A percentile compares a stretch with the other conserved stretches of the same genome.
phyloP scores from a whole-genome alignment of 2,329 filamentous ascomycete species.

The Cordyceps tenuipes region DNA sequence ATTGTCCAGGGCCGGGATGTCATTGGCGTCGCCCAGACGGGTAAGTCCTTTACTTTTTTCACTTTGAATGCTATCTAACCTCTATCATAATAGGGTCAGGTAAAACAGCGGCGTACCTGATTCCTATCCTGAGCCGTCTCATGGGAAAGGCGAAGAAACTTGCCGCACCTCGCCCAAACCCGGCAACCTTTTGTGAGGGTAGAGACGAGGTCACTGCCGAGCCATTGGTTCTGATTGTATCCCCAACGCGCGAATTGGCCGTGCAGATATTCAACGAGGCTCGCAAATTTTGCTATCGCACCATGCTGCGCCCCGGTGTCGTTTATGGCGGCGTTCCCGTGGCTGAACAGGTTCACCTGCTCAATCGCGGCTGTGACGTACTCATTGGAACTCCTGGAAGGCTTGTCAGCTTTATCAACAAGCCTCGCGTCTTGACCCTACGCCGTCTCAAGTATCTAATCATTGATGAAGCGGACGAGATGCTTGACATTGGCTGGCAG shows the following conservation, averaged over 20 bases:
- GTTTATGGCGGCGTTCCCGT: slow-evolving; percentile 76
- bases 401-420: slow-evolving; percentile 73
- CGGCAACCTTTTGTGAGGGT: slow-evolving; percentile 43
- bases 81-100: slow-evolving; percentile 61
- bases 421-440: slow-evolving; percentile 60
- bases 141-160: slow-evolving; percentile 95
- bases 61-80: not conserved
- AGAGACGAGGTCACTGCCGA: slow-evolving; percentile 58
- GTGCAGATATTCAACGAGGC: slow-evolving; percentile 94
- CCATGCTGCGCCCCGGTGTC: slow-evolving; percentile 87
- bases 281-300: slow-evolving; percentile 86
- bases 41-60: slow-evolving; percentile 40
- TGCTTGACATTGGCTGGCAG: slow-evolving; percentile 74
- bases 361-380: slow-evolving; percentile 80
- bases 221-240: slow-evolving; percentile 78
- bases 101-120: slow-evolving; percentile 88
- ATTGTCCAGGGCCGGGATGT: slow-evolving; percentile 71
- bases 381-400: slow-evolving; percentile 84
- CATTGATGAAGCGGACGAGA: slow-evolving; percentile 92
- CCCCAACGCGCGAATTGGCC: slow-evolving; percentile 81
- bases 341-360: slow-evolving; percentile 60
- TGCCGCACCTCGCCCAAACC: slow-evolving; percentile 66
- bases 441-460: slow-evolving; percentile 71
- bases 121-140: slow-evolving; percentile 79
- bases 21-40: slow-evolving; percentile 86